These are phyloP conservation scores for Manihot esculenta DNA, from an alignment of 441 rosid species.

Conservation along the genomic window DNA sequence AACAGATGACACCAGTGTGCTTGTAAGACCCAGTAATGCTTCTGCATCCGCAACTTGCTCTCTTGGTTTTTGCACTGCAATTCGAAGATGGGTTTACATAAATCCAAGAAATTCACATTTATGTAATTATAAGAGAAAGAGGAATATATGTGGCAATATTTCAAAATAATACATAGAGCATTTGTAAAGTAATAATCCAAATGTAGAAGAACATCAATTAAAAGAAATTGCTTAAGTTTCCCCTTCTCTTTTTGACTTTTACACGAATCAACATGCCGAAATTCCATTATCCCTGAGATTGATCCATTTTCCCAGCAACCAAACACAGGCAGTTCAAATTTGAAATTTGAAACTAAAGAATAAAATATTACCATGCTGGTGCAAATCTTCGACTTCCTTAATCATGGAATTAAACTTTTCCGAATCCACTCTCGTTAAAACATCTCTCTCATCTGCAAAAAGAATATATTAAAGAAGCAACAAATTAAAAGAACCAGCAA, in stretches of 20 bases:
- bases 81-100: background rate
- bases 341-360: background rate
- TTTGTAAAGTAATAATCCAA: background rate
- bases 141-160: background rate
- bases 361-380: constrained; percentile 31
- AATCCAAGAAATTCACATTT: constrained; percentile 1
- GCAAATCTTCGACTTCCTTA: constrained; percentile 45
- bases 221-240: background rate
- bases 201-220: background rate
- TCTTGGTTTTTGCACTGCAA: constrained; percentile 72
- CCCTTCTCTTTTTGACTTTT: background rate
- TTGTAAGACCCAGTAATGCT: constrained; percentile 61
- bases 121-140: background rate
- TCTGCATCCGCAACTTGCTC: constrained; percentile 91
- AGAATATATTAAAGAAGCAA: background rate
- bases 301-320: background rate
- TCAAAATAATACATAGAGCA: background rate
- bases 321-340: background rate
- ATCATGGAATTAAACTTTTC: constrained; percentile 35
- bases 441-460: constrained; percentile 42
- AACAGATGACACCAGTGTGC: constrained; percentile 55
- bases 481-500: background rate
- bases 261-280: background rate
- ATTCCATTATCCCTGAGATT: background rate
- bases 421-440: constrained; percentile 36